phyloP scores from a whole-genome alignment of 192 early-diverging fungal species.

The Jimgerdemannia flammicorona region DNA sequence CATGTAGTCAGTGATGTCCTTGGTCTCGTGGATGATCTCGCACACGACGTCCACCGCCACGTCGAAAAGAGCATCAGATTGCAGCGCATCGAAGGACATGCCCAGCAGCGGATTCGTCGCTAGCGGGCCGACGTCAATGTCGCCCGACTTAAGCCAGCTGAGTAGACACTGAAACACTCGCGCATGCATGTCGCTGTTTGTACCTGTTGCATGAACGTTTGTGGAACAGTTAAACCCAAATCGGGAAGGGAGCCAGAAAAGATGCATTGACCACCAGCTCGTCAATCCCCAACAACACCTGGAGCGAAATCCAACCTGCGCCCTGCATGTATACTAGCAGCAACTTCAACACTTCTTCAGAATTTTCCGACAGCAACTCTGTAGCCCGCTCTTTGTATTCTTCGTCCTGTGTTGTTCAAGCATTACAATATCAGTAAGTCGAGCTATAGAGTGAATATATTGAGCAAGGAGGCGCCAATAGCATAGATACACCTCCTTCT shows the following conservation, averaged over 20 bases:
- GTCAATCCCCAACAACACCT: neutral
- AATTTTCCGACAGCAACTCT: slow-evolving; percentile 60
- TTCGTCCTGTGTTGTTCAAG: slow-evolving; percentile 40
- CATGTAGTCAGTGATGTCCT: slow-evolving; percentile 46
- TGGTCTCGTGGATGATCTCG: slow-evolving; percentile 73
- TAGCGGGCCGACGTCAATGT: slow-evolving; percentile 63
- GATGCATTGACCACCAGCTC: neutral
- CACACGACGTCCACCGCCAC: slow-evolving; percentile 80
- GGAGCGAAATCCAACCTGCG: slow-evolving; percentile 32
- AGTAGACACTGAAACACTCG: slow-evolving; percentile 69
- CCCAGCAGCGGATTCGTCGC: slow-evolving; percentile 60
- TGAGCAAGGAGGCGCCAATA: neutral
- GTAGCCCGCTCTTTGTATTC: slow-evolving; percentile 54
- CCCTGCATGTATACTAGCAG: slow-evolving; percentile 68
- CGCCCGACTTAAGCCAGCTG: slow-evolving; percentile 81
- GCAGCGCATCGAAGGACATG: slow-evolving; percentile 70
- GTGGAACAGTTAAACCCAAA: neutral
- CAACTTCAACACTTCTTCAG: slow-evolving; percentile 65
- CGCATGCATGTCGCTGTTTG: slow-evolving; percentile 56
- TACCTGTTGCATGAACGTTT: slow-evolving; percentile 19
- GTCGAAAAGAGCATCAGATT: slow-evolving; percentile 74
- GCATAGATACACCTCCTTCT: neutral
- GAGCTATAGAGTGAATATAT: neutral
- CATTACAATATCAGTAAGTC: neutral
- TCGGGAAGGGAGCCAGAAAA: neutral